A percentile compares a stretch with the other conserved stretches of the same genome.
phyloP scores from a whole-genome alignment of 495 filamentous ascomycete genomes.

The Neurospora sp. region DNA sequence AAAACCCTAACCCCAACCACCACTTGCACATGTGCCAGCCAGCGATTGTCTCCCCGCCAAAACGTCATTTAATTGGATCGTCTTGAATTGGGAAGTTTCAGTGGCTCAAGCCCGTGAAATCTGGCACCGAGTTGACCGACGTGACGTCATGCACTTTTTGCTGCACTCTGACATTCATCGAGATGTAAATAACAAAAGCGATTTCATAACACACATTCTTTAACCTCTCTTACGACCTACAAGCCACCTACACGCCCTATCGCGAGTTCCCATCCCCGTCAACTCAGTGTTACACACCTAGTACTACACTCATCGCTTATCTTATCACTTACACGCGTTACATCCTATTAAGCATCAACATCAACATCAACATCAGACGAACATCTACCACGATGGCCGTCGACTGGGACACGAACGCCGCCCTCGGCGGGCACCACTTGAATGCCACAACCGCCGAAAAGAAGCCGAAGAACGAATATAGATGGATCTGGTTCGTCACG shows the following conservation, averaged over 20 bases:
- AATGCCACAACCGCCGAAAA: not conserved
- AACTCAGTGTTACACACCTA: not conserved
- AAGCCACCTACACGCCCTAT: not conserved
- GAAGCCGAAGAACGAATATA: not conserved
- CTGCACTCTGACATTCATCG: not conserved
- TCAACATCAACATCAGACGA: not conserved
- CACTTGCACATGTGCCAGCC: not conserved
- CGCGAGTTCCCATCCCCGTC: not conserved
- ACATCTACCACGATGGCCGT: not conserved
- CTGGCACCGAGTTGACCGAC: not conserved
- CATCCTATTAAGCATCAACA: not conserved
- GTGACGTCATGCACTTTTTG: not conserved
- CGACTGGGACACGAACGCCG: not conserved
- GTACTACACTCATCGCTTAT: not conserved
- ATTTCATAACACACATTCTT: not conserved
- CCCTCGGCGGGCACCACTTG: not conserved
- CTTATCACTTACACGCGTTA: not conserved
- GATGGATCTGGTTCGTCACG: conserved; percentile 24
- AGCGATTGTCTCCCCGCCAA: not conserved
- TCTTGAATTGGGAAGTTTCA: not conserved
- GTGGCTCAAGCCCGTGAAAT: not conserved
- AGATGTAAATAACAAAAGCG: not conserved
- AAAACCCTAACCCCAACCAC: not conserved
- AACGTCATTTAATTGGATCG: not conserved
- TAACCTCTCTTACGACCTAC: not conserved